Evolutionary conservation across 768 basidiomycete species (phyloP).

Genomic region (Lentinula lateritia): DNA sequence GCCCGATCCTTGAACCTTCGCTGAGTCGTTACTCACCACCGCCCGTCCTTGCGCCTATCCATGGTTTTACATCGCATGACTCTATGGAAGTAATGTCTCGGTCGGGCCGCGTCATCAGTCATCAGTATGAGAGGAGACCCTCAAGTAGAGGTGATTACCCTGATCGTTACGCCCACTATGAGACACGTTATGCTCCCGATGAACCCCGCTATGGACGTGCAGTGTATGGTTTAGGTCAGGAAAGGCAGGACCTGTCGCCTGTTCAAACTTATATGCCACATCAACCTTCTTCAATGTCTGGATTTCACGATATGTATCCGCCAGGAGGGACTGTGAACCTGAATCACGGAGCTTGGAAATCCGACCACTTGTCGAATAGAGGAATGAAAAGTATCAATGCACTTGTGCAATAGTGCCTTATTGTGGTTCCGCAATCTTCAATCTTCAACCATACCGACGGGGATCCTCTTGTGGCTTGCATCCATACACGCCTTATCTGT

Average conservation of each 20-base stretch:
- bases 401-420: conserved; percentile 2
- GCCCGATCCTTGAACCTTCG: conserved; percentile 13
- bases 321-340: not conserved
- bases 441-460: not conserved
- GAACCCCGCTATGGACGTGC: conserved; percentile 1
- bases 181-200: not conserved
- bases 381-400: conserved; percentile 6
- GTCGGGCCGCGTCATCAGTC: not conserved
- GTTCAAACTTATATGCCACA: conserved; percentile 1
- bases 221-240: not conserved
- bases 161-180: not conserved
- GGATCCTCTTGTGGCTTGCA: not conserved
- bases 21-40: conserved; percentile 45
- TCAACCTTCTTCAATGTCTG: not conserved
- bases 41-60: conserved; percentile 52
- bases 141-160: not conserved
- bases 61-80: conserved; percentile 17
- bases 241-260: not conserved
- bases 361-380: not conserved
- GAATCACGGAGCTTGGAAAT: conserved; percentile 7
- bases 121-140: not conserved
- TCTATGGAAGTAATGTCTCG: not conserved
- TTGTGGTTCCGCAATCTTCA: not conserved
- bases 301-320: not conserved
- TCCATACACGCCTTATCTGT: not conserved